Evolutionary conservation across 345 rosid species (phyloP).

Genomic region (Pistacia integerrima): DNA sequence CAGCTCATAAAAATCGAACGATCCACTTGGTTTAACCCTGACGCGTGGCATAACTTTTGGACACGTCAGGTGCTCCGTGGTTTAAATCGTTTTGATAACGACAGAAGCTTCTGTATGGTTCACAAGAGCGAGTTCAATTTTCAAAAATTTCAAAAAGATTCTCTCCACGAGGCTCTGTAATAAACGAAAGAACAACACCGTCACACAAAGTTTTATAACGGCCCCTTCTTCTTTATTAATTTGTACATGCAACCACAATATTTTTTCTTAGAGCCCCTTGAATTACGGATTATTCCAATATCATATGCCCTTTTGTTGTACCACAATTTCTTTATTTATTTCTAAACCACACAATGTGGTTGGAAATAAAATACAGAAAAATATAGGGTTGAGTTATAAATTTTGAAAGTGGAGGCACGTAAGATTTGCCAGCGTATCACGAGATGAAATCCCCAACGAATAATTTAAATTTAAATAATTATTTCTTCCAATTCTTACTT

Average conservation of each 20-base stretch:
- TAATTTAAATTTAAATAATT: background rate
- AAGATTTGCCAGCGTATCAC: conserved; percentile 9
- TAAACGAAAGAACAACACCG: background rate
- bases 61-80: background rate
- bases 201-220: background rate
- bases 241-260: background rate
- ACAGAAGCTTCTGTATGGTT: background rate
- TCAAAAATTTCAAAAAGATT: conserved; percentile 27
- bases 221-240: background rate
- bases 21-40: background rate
- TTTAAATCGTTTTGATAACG: background rate
- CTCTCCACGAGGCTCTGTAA: conserved; percentile 23
- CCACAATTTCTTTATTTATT: no score
- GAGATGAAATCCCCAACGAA: background rate
- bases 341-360: background rate
- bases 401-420: background rate
- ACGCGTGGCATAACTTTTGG: background rate
- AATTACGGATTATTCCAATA: background rate
- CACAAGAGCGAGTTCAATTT: conserved; percentile 8
- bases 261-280: background rate
- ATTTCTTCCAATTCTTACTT: background rate
- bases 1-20: background rate
- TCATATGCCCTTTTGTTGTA: background rate
- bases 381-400: background rate
- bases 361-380: background rate